Evolutionary conservation across 331 rosid genomes (phyloP), one percentile per base, ranked within the genome.

Genomic region (Ulmus americana): DNA sequence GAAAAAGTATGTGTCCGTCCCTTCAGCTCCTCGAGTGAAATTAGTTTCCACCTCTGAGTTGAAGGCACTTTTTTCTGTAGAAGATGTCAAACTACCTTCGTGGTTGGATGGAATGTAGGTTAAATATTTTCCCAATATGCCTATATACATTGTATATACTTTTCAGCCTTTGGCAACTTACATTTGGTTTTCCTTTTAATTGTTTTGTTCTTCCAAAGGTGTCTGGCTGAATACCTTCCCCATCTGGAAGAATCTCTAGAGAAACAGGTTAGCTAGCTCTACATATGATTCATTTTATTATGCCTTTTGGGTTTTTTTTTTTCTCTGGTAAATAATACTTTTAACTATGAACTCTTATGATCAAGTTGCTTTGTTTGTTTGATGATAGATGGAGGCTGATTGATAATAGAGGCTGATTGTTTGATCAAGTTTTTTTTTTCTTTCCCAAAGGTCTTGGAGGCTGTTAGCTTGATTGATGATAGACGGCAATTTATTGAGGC

Each of bases 71-170:
- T 84, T 87, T 78, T 84, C 88, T 69, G 70, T 85, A 43, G 99
- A 94, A 57, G 99, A 94, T 57, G 84, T 90, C 71, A 94, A 87
- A 76, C 95, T 90, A 66, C 99, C 88, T 65, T 2, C 88, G 20
- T 94, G 99, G 99, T 67, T 84, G 69, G 86, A 79, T 64, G 97
- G 95, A 59, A 94, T 94, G 99, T 94, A 77, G 79, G 95, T 70
- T 56, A 65, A 28, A 13, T 12, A 43, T 45, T 12, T 54, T 8
- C 39, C 13, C 6, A 2, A 47, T 54, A 35, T 40, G 20, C 54
- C 65, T 7, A 57, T 55, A 59, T 50, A 7, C n/a, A 41, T 28
- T 7, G 59, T 57, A 40, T 47, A 1, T 14, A 13, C 45, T 49
- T 61, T 8, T 41, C 11, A 11, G 10, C 11, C 47, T 40, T 40